These are phyloP conservation scores for Isoetes taiwanensis DNA, from an alignment of 75 land plant genomes.

Conservation along the genomic window DNA sequence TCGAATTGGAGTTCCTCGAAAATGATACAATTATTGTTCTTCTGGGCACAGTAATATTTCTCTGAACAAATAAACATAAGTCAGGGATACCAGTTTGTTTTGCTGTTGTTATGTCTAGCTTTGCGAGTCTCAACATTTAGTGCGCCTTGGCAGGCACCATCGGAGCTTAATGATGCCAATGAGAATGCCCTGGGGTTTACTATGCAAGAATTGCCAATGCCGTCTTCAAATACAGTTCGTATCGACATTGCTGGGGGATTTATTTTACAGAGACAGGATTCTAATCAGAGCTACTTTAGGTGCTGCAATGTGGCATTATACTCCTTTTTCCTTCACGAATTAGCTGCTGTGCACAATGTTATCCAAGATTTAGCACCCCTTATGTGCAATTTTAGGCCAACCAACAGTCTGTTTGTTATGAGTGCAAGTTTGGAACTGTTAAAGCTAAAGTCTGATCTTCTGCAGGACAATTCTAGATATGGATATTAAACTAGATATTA, in stretches of 20 bases:
- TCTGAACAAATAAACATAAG: background rate
- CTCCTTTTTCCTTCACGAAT: too few species aligned
- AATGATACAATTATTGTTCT: constrained; percentile 63
- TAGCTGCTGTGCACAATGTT: too few species aligned
- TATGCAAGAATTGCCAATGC: background rate
- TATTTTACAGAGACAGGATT: background rate
- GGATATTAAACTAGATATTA: constrained; percentile 3
- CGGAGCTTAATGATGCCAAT: background rate
- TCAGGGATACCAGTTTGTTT: background rate
- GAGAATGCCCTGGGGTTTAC: background rate
- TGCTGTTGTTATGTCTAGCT: background rate
- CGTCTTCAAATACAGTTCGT: background rate
- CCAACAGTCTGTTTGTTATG: background rate
- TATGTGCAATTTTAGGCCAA: background rate
- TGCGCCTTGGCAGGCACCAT: background rate
- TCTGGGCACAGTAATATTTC: constrained; percentile 44
- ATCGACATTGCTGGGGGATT: background rate
- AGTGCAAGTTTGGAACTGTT: too few species aligned
- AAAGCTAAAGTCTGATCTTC: too few species aligned
- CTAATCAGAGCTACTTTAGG: constrained; percentile 2
- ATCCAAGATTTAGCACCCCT: background rate
- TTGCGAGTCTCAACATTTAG: too few species aligned
- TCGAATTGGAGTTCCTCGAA: constrained; percentile 65
- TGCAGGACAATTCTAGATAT: background rate
- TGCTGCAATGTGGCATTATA: too few species aligned